phyloP scores from a whole-genome alignment of 2,329 filamentous ascomycete genomes.

The Tothia fuscella region DNA sequence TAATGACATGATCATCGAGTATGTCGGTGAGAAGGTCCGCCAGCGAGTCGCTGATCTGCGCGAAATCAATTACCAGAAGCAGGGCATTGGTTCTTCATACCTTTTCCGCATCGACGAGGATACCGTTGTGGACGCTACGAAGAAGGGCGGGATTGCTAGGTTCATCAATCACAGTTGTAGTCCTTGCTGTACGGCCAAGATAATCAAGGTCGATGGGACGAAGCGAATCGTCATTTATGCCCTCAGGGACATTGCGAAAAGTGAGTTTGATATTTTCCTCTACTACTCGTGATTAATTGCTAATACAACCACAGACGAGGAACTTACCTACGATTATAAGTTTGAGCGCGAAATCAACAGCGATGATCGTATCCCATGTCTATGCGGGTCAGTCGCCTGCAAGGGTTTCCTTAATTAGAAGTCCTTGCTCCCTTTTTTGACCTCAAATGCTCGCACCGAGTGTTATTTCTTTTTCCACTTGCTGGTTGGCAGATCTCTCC shows the following conservation, averaged over 20 bases:
- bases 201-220: slow-evolving; percentile 96
- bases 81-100: slow-evolving; percentile 93
- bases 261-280: slow-evolving; percentile 46
- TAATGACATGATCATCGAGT: slow-evolving; percentile 99
- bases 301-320: slow-evolving; percentile 57
- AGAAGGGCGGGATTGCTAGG: slow-evolving; percentile 92
- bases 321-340: slow-evolving; percentile 99
- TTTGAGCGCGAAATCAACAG: slow-evolving; percentile 96
- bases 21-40: slow-evolving; percentile 92
- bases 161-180: slow-evolving; percentile 99
- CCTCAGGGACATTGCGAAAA: slow-evolving; percentile 83
- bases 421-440: too few species aligned
- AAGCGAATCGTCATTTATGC: slow-evolving; percentile 99
- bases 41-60: slow-evolving; percentile 96
- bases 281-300: background rate
- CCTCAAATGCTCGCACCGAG: too few species aligned
- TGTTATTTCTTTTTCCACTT: too few species aligned
- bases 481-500: too few species aligned
- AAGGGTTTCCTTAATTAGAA: slow-evolving; percentile 99
- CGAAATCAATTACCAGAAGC: slow-evolving; percentile 84
- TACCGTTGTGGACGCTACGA: slow-evolving; percentile 94
- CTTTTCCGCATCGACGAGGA: slow-evolving; percentile 97
- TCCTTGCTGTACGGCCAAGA: slow-evolving; percentile 97
- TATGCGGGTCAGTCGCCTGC: slow-evolving; percentile 90
- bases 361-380: slow-evolving; percentile 88